phyloP scores from a whole-genome alignment of 352 stramenopile species.

The Phytophthora syringae region DNA sequence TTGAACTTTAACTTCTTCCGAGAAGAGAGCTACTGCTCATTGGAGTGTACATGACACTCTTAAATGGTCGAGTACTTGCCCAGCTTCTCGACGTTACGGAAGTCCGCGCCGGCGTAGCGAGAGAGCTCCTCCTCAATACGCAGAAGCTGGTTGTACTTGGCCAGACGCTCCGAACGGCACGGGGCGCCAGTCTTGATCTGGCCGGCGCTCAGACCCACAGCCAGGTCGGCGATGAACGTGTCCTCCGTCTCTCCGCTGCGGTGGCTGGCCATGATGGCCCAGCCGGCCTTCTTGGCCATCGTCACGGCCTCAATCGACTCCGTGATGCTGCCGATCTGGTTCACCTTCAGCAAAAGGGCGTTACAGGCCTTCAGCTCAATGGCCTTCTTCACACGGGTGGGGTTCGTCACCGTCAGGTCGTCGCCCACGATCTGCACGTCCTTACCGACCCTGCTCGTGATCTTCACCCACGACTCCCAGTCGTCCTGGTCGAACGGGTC shows the following conservation, averaged over 20 bases:
- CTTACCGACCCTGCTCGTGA: slow-evolving; percentile 87
- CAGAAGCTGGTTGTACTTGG: slow-evolving; percentile 99
- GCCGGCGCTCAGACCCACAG: slow-evolving; percentile 97
- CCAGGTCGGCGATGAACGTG: slow-evolving; percentile 99
- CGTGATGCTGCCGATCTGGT: slow-evolving; percentile 99
- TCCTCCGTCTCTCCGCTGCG: slow-evolving; percentile 99
- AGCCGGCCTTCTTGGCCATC: slow-evolving; percentile 98
- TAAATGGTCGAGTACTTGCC: slow-evolving; percentile 77
- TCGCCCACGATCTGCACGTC: slow-evolving; percentile 99
- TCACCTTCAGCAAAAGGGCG: slow-evolving; percentile 99
- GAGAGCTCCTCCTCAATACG: slow-evolving; percentile 98
- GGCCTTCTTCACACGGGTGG: slow-evolving; percentile 95
- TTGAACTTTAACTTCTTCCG: slow-evolving; percentile 23
- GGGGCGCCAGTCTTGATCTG: slow-evolving; percentile 99
- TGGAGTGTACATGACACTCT: slow-evolving; percentile 15
- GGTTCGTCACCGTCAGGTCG: slow-evolving; percentile 99
- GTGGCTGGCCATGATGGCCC: slow-evolving; percentile 99
- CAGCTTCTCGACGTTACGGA: slow-evolving; percentile 86
- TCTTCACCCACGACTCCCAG: slow-evolving; percentile 97
- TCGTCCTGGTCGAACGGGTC: slow-evolving; percentile 99
- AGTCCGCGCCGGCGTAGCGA: slow-evolving; percentile 82
- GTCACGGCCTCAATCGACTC: slow-evolving; percentile 99
- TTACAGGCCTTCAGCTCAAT: slow-evolving; percentile 96
- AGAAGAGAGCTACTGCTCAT: slow-evolving; percentile 13
- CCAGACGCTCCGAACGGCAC: slow-evolving; percentile 97